Percentiles rank a stretch among this genome's conserved stretches.
phyloP scores from a whole-genome alignment of 225 moss, liverwort and hornwort species.

The Marchantia polymorpha region DNA sequence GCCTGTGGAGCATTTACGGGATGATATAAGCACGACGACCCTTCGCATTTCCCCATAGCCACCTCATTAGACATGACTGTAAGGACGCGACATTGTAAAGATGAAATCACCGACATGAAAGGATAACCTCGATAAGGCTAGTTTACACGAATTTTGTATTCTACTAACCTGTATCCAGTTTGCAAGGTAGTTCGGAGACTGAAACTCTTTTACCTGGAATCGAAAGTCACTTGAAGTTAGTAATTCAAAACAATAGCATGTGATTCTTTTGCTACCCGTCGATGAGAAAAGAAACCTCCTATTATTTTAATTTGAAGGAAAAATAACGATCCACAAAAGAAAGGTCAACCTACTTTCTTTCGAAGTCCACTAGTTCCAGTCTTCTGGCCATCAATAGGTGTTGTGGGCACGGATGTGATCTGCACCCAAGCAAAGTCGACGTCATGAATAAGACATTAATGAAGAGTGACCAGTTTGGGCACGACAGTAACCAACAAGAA shows the following conservation, averaged over 20 bases:
- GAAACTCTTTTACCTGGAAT: slow-evolving; percentile 74
- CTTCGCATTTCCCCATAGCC: no score
- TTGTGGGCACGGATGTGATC: slow-evolving; percentile 58
- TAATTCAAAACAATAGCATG: neutral
- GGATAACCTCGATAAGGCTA: neutral
- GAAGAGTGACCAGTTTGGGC: neutral
- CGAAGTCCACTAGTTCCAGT: slow-evolving; percentile 90
- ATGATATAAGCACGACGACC: neutral
- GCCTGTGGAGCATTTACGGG: slow-evolving; percentile 26
- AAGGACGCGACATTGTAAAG: no score
- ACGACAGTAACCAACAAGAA: neutral
- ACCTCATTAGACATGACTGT: no score
- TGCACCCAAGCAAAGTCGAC: slow-evolving; percentile 16
- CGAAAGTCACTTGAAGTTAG: neutral
- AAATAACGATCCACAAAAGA: no score
- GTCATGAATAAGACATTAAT: neutral
- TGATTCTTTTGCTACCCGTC: no score
- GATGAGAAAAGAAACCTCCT: neutral
- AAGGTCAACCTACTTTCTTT: slow-evolving; percentile 51
- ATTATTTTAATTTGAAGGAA: neutral
- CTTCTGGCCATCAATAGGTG: slow-evolving; percentile 90
- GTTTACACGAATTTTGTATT: no score
- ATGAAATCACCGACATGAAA: no score
- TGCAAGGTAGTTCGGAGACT: slow-evolving; percentile 77
- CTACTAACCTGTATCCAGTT: slow-evolving; percentile 82